Base-by-base conservation (phyloP, 345 rosid genomes). In the Sapria himalayana region DNA sequence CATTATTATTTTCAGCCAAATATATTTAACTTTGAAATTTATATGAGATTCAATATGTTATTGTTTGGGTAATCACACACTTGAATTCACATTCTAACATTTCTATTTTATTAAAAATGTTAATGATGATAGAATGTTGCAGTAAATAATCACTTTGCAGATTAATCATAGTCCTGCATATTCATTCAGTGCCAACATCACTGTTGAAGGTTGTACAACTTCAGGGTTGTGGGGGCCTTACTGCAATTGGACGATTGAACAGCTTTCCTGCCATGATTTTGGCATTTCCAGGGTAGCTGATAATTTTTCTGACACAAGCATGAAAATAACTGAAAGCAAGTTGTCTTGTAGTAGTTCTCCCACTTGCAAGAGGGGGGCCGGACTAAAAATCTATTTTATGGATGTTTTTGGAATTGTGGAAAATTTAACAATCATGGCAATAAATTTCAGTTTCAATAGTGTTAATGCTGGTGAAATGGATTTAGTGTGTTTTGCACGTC, bases 161-260 rank as follows among this genome's bases (percentile, higher is more conserved):
- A 89, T 78, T 52, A 51, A 66, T 50, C 73, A 91, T 25, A 71
- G 75, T 22, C 54, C 72, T 17, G 34, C 80, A 1, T 82, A 70
- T 59, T 76, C 82, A 34, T 89, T 89, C 49, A 70, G 72, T 45
- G 85, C 76, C 51, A 78, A 79, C 52, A 64, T 89, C 41, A 82
- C 65, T 19, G 82, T 89, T 31, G 82, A 78, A 70, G 98, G 94
- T 51, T 89, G 98, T 55, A 55, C 48, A 52, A 58, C 71, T 32
- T 67, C 80, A 51, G 65, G 66, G 25, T 64, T 66, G 75, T 72
- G 72, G 78, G 97, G 97, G 9, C 79, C 66, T 59, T 70, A 55
- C 51, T 86, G 97, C 76, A 76, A 81, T 67, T 80, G 72, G 65
- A 78, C 85, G 13, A 54, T 86, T 31, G 63, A 70, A 38, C 60